phyloP scores from a whole-genome alignment of 1,284 basidiomycete genomes.

The Caloboletus firmus region DNA sequence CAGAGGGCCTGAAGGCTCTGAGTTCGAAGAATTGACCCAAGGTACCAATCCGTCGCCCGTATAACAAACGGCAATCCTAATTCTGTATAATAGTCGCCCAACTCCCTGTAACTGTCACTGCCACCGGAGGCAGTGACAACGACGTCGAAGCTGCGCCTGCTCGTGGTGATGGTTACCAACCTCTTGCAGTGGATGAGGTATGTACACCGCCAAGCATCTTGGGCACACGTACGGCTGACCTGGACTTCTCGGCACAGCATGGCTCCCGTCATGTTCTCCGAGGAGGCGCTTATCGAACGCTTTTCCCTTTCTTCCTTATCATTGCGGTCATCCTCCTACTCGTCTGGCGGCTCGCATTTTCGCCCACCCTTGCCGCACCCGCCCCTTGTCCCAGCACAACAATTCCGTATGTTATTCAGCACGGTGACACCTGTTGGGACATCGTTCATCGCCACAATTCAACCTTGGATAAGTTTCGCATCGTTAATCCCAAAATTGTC shows the following conservation, averaged over 20 bases:
- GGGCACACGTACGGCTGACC: slow-evolving; percentile 1
- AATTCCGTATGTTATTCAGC: slow-evolving; percentile 49
- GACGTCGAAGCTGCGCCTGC: slow-evolving; percentile 58
- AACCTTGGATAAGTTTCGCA: slow-evolving; percentile 52
- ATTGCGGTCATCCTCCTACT: slow-evolving; percentile 64
- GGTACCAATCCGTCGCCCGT: slow-evolving; percentile 34
- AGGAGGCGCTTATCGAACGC: slow-evolving; percentile 52
- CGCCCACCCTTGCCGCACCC: slow-evolving; percentile 40
- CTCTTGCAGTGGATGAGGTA: slow-evolving; percentile 54
- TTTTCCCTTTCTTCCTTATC: slow-evolving; percentile 75
- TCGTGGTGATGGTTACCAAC: slow-evolving; percentile 55
- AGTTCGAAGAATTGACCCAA: slow-evolving; percentile 54
- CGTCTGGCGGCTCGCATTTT: slow-evolving; percentile 59
- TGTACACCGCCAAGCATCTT: slow-evolving; percentile 24
- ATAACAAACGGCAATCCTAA: background rate
- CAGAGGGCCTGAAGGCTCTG: slow-evolving; percentile 50
- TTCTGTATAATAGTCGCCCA: slow-evolving; percentile 23
- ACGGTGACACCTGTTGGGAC: slow-evolving; percentile 72
- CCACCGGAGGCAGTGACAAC: slow-evolving; percentile 33
- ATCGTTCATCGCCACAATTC: slow-evolving; percentile 53
- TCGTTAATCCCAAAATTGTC: slow-evolving; percentile 53
- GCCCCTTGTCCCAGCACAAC: slow-evolving; percentile 51
- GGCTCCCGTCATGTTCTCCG: slow-evolving; percentile 36
- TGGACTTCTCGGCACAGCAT: slow-evolving; percentile 31
- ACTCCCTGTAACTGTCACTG: slow-evolving; percentile 20